These are phyloP conservation scores for Fusarium continuum DNA, from an alignment of 2,329 filamentous ascomycete genomes.

Conservation along the genomic window DNA sequence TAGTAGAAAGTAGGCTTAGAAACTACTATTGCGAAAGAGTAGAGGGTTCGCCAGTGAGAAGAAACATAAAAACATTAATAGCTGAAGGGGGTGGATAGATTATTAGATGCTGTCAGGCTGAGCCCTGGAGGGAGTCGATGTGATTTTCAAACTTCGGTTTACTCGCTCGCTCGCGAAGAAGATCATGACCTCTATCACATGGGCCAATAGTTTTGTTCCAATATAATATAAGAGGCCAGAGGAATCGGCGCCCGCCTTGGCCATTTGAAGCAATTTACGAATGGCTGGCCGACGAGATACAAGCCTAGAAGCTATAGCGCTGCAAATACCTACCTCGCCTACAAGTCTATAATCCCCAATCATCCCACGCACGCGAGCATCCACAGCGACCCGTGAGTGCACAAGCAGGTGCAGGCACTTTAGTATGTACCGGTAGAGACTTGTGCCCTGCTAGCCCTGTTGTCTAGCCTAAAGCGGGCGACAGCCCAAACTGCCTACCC, in stretches of 20 bases:
- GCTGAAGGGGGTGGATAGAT: not conserved
- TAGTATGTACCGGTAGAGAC: conserved; percentile 39
- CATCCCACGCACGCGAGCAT: conserved; percentile 22
- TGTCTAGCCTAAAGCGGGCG: conserved; percentile 25
- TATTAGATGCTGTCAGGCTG: not conserved
- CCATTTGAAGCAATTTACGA: not conserved
- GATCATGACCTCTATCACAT: conserved; percentile 32
- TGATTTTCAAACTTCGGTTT: conserved; percentile 24
- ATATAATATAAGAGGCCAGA: not conserved
- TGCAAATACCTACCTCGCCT: not conserved
- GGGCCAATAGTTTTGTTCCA: not conserved
- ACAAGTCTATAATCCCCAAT: conserved; percentile 4
- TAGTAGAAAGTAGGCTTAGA: not conserved
- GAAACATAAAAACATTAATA: too few relatives aligned
- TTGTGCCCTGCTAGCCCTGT: conserved; percentile 21
- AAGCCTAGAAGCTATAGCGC: not conserved
- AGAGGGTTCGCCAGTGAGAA: not conserved
- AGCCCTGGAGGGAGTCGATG: conserved; percentile 21
- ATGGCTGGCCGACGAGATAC: not conserved
- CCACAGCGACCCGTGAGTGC: conserved; percentile 34
- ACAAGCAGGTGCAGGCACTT: conserved; percentile 41
- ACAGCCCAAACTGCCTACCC: conserved; percentile 37
- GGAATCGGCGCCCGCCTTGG: not conserved
- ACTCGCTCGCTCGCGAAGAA: conserved; percentile 21
- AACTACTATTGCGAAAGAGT: not conserved